Conservation (phyloP, 1,139 yeast species). For the Debaryomycetaceae sp. region DNA sequence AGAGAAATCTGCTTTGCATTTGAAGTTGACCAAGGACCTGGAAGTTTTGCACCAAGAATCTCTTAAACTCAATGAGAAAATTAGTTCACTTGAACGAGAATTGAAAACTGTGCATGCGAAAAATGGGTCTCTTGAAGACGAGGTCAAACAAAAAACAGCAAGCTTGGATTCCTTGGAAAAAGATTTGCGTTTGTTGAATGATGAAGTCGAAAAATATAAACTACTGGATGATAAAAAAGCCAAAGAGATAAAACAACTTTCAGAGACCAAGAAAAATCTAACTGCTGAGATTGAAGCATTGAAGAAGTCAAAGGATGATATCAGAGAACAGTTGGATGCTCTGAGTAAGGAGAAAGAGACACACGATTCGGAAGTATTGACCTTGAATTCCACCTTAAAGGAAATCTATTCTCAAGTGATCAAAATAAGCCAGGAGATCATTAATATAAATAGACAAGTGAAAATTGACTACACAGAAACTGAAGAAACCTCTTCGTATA, state of each 20-base stretch:
- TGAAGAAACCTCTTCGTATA: background rate
- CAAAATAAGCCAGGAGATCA: background rate
- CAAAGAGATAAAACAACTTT: constrained; percentile 15
- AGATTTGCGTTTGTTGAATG: constrained; percentile 1
- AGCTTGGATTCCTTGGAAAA: background rate
- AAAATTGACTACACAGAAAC: background rate
- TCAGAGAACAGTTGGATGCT: background rate
- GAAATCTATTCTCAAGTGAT: background rate
- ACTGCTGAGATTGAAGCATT: constrained; percentile 3
- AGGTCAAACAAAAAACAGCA: constrained; percentile 3
- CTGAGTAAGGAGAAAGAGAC: background rate
- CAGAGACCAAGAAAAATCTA: constrained; percentile 3
- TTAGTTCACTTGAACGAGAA: background rate
- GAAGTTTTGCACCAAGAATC: constrained; percentile 11
- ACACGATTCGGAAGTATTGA: background rate
- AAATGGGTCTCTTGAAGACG: constrained; percentile 4
- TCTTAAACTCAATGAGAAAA: constrained; percentile 17
- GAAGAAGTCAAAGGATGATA: background rate
- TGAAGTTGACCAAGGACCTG: constrained; percentile 13
- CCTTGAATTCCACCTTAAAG: background rate
- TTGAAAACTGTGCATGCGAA: constrained; percentile 1
- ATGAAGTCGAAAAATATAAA: constrained; percentile 1
- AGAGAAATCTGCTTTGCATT: constrained; percentile 3
- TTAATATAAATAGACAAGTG: background rate
- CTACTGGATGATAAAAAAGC: background rate